phyloP scores from a whole-genome alignment of 2,329 filamentous ascomycete species.

The Mycosphaerelloides madeirae region DNA sequence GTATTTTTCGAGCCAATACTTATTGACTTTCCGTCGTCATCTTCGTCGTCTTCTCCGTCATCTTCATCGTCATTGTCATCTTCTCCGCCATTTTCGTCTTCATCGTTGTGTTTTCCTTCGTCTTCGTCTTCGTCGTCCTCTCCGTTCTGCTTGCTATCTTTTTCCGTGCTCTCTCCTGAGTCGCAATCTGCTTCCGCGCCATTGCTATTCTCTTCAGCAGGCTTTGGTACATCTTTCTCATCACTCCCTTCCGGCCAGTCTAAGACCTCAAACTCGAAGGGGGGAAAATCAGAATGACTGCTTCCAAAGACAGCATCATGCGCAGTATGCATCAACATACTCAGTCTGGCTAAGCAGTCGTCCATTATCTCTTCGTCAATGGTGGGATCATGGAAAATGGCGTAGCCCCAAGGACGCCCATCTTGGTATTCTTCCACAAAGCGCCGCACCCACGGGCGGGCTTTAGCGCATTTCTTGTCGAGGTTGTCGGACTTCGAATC shows the following conservation, averaged over 20 bases:
- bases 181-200: neutral
- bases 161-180: neutral
- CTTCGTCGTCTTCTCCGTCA: neutral
- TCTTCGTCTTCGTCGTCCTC: neutral
- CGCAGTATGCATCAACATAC: neutral
- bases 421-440: slow-evolving; percentile 24
- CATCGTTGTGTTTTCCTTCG: neutral
- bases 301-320: slow-evolving; percentile 4
- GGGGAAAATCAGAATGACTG: neutral
- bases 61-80: slow-evolving; percentile 5
- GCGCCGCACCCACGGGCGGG: slow-evolving; percentile 2
- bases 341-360: slow-evolving; percentile 3
- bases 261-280: slow-evolving; percentile 5
- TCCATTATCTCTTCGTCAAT: slow-evolving; percentile 7
- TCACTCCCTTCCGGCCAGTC: slow-evolving; percentile 6
- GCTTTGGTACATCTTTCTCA: neutral
- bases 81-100: neutral
- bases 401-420: slow-evolving; percentile 8
- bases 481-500: too few relatives aligned
- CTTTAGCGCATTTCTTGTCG: neutral
- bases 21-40: slow-evolving; percentile 1
- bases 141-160: neutral
- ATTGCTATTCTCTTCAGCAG: neutral
- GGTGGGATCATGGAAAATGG: slow-evolving; percentile 5
- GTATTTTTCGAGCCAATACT: neutral